Percentiles rank a stretch among this genome's conserved stretches.
Conservation (phyloP, 192 early-diverging fungal genomes). For the Gamsiella multidivaricata region DNA sequence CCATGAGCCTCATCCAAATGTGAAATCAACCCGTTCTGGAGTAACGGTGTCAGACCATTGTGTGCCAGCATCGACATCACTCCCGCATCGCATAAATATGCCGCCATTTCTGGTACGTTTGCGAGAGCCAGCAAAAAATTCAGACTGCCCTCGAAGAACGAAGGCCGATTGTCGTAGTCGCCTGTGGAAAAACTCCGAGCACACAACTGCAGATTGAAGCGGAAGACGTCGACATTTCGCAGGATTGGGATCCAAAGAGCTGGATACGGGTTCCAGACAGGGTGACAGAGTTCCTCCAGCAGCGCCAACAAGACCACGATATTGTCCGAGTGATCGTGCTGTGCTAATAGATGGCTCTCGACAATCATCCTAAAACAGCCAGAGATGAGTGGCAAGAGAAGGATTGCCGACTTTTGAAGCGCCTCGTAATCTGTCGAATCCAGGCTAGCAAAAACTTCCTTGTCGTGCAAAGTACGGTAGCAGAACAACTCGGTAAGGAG, state of each 20-base stretch:
- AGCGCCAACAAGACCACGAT: constrained; percentile 55
- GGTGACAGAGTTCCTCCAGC: constrained; percentile 53
- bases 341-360: constrained; percentile 31
- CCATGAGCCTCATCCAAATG: constrained; percentile 38
- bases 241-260: constrained; percentile 54
- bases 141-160: constrained; percentile 58
- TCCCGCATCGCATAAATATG: constrained; percentile 40
- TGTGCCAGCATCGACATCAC: constrained; percentile 57
- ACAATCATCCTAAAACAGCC: constrained; percentile 22
- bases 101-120: constrained; percentile 55
- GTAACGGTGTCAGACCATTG: constrained; percentile 51
- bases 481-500: constrained; percentile 32
- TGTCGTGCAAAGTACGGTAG: constrained; percentile 50
- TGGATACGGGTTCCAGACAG: constrained; percentile 45
- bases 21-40: constrained; percentile 52
- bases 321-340: constrained; percentile 52
- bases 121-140: constrained; percentile 57
- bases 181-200: constrained; percentile 46
- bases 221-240: constrained; percentile 45
- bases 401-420: constrained; percentile 32
- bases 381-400: constrained; percentile 21
- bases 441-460: constrained; percentile 31
- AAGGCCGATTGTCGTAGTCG: constrained; percentile 51
- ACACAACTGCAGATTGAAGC: constrained; percentile 46
- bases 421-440: constrained; percentile 1